Conservation (phyloP, 1,139 yeast species). For the Diutina scorzettiae region DNA sequence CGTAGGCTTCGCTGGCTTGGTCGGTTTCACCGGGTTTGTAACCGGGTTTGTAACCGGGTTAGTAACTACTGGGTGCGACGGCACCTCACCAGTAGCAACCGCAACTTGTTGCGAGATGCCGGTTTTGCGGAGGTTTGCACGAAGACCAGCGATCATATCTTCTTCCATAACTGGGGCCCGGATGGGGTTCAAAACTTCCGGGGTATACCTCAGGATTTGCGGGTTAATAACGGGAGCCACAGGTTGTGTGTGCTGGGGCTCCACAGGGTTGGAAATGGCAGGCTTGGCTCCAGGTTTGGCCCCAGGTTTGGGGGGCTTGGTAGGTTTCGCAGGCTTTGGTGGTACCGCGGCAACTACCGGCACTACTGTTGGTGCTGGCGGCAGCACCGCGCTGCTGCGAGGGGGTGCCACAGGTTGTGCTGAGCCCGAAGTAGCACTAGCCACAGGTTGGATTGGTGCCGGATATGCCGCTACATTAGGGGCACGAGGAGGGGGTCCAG, state of each 20-base stretch:
- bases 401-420: neutral
- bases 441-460: neutral
- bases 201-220: no score
- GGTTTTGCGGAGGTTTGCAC: constrained; percentile 2
- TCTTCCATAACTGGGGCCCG: constrained; percentile 1
- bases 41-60: no score
- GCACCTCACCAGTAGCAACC: neutral
- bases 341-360: neutral
- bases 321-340: neutral
- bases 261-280: no score
- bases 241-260: neutral
- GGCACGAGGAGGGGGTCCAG: neutral
- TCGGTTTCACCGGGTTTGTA: neutral
- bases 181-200: no score
- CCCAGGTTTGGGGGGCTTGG: constrained; percentile 1
- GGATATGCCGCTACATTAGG: neutral
- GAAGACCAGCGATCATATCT: neutral
- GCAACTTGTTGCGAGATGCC: neutral
- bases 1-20: neutral
- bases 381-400: neutral
- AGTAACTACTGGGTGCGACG: neutral
- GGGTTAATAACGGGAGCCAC: no score
- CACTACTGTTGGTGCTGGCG: neutral
- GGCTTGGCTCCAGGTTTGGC: neutral
- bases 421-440: neutral